These are phyloP conservation scores for Trichophyton benhamiae DNA, from an alignment of 2,329 filamentous ascomycete species.

Conservation along the genomic window DNA sequence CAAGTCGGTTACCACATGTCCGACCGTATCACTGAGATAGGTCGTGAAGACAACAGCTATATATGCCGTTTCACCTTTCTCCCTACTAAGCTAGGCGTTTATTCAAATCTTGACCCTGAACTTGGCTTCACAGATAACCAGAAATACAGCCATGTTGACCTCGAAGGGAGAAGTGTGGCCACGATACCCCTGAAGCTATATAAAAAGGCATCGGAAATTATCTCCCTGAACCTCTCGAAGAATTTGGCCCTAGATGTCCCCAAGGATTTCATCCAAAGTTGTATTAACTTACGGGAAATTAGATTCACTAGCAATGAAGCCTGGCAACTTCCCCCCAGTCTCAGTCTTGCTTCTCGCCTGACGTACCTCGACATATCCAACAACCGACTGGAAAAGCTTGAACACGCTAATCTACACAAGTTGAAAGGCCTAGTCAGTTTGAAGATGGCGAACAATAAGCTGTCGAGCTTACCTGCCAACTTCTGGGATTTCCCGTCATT, in stretches of 20 bases:
- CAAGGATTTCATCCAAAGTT: conserved; percentile 91
- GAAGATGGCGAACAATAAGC: conserved; percentile 84
- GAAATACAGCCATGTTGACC: conserved; percentile 88
- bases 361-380: conserved; percentile 92
- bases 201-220: conserved; percentile 81
- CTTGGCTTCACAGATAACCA: conserved; percentile 68
- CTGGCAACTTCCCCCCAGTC: conserved; percentile 67
- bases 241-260: conserved; percentile 88
- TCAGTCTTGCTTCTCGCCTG: conserved; percentile 66
- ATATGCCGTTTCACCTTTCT: conserved; percentile 92
- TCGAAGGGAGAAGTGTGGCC: conserved; percentile 77
- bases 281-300: conserved; percentile 82
- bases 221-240: conserved; percentile 82
- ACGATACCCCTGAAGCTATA: conserved; percentile 93
- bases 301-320: conserved; percentile 94
- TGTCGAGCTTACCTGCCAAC: conserved; percentile 65
- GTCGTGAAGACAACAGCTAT: conserved; percentile 94
- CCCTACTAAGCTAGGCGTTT: conserved; percentile 73
- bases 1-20: conserved; percentile 81
- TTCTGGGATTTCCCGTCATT: conserved; percentile 71
- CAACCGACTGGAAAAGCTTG: conserved; percentile 76
- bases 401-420: conserved; percentile 67
- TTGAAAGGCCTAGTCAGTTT: conserved; percentile 71
- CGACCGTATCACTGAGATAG: conserved; percentile 83
- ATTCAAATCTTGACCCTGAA: conserved; percentile 60